These are phyloP conservation scores for Apocynum venetum DNA, from an alignment of 257 asterid species.

Conservation along the genomic window DNA sequence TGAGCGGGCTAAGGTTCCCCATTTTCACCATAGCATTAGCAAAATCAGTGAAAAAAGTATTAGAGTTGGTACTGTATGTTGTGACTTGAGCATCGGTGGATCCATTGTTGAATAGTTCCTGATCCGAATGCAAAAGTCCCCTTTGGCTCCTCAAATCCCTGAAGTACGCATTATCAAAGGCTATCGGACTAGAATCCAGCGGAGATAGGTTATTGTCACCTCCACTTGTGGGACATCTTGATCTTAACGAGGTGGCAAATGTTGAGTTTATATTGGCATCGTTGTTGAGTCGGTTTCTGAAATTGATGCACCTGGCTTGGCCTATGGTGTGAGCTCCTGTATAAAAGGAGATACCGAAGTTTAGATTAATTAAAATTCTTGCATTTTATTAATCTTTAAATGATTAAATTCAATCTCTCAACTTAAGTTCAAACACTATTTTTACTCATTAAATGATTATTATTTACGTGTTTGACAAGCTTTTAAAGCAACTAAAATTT, in stretches of 20 bases:
- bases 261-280: slow-evolving; percentile 51
- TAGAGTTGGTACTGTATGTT: slow-evolving; percentile 37
- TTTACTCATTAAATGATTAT: too few species aligned
- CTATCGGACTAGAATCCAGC: slow-evolving; percentile 35
- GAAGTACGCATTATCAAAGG: slow-evolving; percentile 54
- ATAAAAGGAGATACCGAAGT: background rate
- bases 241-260: slow-evolving; percentile 32
- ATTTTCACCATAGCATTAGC: slow-evolving; percentile 70
- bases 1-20: slow-evolving; percentile 63
- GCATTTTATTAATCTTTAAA: too few species aligned
- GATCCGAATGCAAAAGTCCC: slow-evolving; percentile 69
- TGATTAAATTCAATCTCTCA: too few species aligned
- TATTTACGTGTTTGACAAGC: too few species aligned
- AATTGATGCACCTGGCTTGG: slow-evolving; percentile 48
- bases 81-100: slow-evolving; percentile 59
- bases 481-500: too few species aligned
- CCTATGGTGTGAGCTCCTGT: slow-evolving; percentile 59
- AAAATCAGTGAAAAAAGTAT: slow-evolving; percentile 51
- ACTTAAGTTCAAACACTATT: too few species aligned
- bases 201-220: slow-evolving; percentile 40
- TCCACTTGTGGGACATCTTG: slow-evolving; percentile 49
- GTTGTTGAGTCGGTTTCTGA: slow-evolving; percentile 51
- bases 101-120: slow-evolving; percentile 54
- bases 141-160: slow-evolving; percentile 27
- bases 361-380: too few species aligned